Base-by-base conservation (phyloP, 2,329 filamentous ascomycete species). In the Didymella keratinophila region DNA sequence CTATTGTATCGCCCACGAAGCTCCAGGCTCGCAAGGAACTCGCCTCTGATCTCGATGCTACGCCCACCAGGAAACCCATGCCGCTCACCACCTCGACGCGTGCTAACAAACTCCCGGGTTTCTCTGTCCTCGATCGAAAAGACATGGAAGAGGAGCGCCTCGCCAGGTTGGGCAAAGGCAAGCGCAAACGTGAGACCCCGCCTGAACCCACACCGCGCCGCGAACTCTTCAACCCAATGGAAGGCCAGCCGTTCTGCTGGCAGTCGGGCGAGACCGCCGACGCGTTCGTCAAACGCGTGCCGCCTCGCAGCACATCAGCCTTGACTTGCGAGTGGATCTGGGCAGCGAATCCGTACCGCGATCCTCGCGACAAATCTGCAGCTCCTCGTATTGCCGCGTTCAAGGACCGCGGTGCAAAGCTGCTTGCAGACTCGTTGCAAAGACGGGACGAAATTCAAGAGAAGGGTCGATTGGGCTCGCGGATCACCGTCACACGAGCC, bases 221-320 rank as follows among this genome's bases (percentile, higher is more conserved):
- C 7, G 57, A 67, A 23, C 56, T 71, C 2, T 62, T 67, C 76
- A 90, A 91, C 69, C 82, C 83, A 1, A 87, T 87, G 64, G 81
- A 85, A 56, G 85, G 84, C 32, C 57, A 81, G 1, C 52, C 74
- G 0, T 73, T 69, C 61, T 87, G 84, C 25, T 87, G 88, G 80
- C 89, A 89, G 72, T 80, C 88, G 27, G 79, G 79, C 1, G 90
- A 93, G 71, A 84, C 83, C 0, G 77, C 90, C 1, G 76, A 84
- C 8, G 82, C 84, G 1, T 96, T 96, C 66, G 76, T 95, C 2
- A 59, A 78, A 9, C 86, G 91, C 9, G 80, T 93, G 0, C 89
- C 89, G 0, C 90, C 92, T 0, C 82, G 83, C 3, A 88, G 83
- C 1, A 75, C 80, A 2, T 72, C 77, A 3, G 76, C 74, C 1